Conservation (phyloP, 2,329 filamentous ascomycete species). For the Lecanicillium sp. region DNA sequence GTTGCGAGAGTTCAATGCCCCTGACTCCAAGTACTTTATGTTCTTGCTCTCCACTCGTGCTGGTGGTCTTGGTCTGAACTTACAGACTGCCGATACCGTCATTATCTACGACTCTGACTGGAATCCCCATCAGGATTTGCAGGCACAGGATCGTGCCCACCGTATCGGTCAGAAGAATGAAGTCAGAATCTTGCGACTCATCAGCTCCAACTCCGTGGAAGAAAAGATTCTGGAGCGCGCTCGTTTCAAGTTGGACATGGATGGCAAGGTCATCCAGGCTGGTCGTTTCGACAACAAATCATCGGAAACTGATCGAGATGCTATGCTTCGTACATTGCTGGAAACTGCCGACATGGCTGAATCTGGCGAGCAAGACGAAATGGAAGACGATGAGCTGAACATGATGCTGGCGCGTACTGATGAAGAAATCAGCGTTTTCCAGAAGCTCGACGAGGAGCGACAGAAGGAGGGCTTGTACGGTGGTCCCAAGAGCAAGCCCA, state of each 20-base stretch:
- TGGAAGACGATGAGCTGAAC: conserved; percentile 97
- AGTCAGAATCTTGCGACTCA: conserved; percentile 89
- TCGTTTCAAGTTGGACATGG: conserved; percentile 97
- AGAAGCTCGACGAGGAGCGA: conserved; percentile 75
- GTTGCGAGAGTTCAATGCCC: conserved; percentile 81
- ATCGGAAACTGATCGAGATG: conserved; percentile 95
- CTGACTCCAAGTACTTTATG: conserved; percentile 89
- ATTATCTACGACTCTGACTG: conserved; percentile 99
- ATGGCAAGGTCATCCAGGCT: conserved; percentile 98
- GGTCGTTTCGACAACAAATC: conserved; percentile 99
- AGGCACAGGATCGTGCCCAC: conserved; percentile 98
- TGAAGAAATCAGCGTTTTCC: conserved; percentile 70
- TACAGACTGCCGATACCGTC: conserved; percentile 97
- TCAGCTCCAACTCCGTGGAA: conserved; percentile 94
- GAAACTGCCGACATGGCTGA: conserved; percentile 72
- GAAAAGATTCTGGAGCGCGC: conserved; percentile 97
- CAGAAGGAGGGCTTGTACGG: conserved; percentile 64
- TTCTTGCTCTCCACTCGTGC: conserved; percentile 98
- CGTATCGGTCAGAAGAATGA: conserved; percentile 99
- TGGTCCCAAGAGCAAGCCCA: conserved; percentile 59
- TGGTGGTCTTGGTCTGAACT: conserved; percentile 91
- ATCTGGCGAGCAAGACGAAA: conserved; percentile 77
- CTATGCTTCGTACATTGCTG: conserved; percentile 87
- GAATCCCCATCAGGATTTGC: conserved; percentile 98
- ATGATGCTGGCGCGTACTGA: conserved; percentile 87